Conservation (phyloP, 495 filamentous ascomycete genomes). For the Penicillium mononematosum region DNA sequence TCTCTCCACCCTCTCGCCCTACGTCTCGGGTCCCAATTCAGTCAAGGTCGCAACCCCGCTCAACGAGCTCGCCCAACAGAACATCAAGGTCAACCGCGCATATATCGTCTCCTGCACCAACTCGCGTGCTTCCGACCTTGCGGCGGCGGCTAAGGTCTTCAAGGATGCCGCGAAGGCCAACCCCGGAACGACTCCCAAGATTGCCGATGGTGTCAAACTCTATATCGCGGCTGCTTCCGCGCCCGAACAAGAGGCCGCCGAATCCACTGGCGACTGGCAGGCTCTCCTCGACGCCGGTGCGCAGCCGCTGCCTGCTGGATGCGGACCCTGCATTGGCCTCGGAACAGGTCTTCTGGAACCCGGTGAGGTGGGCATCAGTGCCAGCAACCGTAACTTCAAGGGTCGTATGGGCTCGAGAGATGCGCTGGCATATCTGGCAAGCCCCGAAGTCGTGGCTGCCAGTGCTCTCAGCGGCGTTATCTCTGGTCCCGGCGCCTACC, state of each 20-base stretch:
- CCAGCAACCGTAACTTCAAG: constrained; percentile 91
- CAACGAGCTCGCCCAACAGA: constrained; percentile 56
- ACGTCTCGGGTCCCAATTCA: constrained; percentile 87
- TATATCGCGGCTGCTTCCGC: constrained; percentile 89
- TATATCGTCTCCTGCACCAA: constrained; percentile 96
- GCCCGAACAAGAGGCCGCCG: constrained; percentile 74
- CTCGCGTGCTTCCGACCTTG: constrained; percentile 76
- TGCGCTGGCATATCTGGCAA: constrained; percentile 84
- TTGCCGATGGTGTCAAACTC: constrained; percentile 77
- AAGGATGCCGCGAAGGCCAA: constrained; percentile 63
- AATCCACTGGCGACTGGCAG: constrained; percentile 87
- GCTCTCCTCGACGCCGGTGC: constrained; percentile 78
- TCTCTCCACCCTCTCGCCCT: constrained; percentile 80
- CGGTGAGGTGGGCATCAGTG: constrained; percentile 86
- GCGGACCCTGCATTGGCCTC: constrained; percentile 89
- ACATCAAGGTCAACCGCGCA: constrained; percentile 79
- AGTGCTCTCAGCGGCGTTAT: constrained; percentile 79
- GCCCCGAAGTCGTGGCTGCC: constrained; percentile 89
- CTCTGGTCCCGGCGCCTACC: constrained; percentile 76
- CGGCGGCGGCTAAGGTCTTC: constrained; percentile 83
- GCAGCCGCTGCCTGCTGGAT: constrained; percentile 70
- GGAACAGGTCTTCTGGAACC: constrained; percentile 77
- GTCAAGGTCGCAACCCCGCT: constrained; percentile 83
- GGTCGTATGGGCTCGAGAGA: constrained; percentile 84
- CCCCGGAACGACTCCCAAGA: constrained; percentile 61